phyloP scores from a whole-genome alignment of 768 basidiomycete species.

The Obba rivulosa region DNA sequence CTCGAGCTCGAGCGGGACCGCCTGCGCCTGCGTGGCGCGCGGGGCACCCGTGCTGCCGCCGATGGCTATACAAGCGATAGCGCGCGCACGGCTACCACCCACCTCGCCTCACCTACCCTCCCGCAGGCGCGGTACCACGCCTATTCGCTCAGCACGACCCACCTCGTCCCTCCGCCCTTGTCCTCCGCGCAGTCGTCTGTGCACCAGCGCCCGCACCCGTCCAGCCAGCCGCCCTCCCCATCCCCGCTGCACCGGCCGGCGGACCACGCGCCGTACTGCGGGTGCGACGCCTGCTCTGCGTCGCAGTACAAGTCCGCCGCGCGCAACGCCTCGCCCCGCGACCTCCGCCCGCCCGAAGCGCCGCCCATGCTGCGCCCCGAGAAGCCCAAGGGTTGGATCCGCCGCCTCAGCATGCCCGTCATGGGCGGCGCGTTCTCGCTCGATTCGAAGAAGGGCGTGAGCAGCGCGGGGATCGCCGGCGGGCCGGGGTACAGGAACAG shows the following conservation, averaged over 20 bases:
- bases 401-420: constrained; percentile 71
- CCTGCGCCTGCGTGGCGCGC: constrained; percentile 33
- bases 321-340: constrained; percentile 22
- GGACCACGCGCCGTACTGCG: constrained; percentile 59
- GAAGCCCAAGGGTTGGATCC: constrained; percentile 69
- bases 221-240: constrained; percentile 21
- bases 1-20: constrained; percentile 58
- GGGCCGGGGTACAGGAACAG: constrained; percentile 18
- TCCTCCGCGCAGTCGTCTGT: constrained; percentile 5
- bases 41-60: constrained; percentile 18
- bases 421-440: constrained; percentile 48
- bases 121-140: constrained; percentile 15
- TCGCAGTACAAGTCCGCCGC: constrained; percentile 44
- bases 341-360: constrained; percentile 37
- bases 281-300: constrained; percentile 59
- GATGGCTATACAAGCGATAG: constrained; percentile 25
- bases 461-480: constrained; percentile 15
- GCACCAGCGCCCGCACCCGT: constrained; percentile 10
- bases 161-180: constrained; percentile 33
- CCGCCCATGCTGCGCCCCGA: constrained; percentile 44
- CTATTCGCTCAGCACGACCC: constrained; percentile 38
- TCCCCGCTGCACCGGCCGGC: constrained; percentile 19
- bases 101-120: constrained; percentile 11
- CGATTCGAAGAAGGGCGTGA: constrained; percentile 43
- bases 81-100: constrained; percentile 22